phyloP scores from a whole-genome alignment of 179 eudicot species.

The Pouteria campechiana region DNA sequence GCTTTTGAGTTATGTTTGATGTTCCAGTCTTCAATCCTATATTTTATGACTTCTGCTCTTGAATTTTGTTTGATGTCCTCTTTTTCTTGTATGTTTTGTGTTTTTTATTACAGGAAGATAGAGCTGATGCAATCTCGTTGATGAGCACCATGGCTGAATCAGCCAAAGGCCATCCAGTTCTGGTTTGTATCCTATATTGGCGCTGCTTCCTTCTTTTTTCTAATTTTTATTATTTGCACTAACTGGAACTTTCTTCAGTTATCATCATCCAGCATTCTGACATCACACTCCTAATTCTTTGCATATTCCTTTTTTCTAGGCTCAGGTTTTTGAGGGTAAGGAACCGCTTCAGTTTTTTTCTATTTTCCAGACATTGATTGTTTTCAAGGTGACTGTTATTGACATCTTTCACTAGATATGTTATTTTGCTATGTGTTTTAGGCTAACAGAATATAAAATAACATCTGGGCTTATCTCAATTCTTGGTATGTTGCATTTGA shows the following conservation, averaged over 20 bases:
- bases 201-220: background rate
- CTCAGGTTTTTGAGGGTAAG: slow-evolving; percentile 31
- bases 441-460: background rate
- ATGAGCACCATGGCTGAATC: slow-evolving; percentile 18
- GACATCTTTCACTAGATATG: slow-evolving; percentile 7
- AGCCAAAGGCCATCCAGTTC: slow-evolving; percentile 28
- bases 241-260: background rate
- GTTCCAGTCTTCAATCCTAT: too few species aligned
- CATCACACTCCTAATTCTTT: too few species aligned
- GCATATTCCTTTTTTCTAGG: slow-evolving; percentile 40
- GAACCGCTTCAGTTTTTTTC: slow-evolving; percentile 44
- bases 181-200: slow-evolving; percentile 19
- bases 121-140: slow-evolving; percentile 25
- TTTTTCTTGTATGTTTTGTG: background rate
- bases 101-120: slow-evolving; percentile 24
- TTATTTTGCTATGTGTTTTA: background rate
- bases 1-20: too few species aligned
- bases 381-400: slow-evolving; percentile 26
- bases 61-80: too few species aligned
- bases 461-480: background rate
- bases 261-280: too few species aligned
- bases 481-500: background rate
- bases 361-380: slow-evolving; percentile 27
- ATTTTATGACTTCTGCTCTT: too few species aligned
- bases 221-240: background rate